Percentiles rank a stretch among this genome's conserved stretches.
Evolutionary conservation across 108 stramenopile species (phyloP).

Genomic region (Pelagomonas calceolata): DNA sequence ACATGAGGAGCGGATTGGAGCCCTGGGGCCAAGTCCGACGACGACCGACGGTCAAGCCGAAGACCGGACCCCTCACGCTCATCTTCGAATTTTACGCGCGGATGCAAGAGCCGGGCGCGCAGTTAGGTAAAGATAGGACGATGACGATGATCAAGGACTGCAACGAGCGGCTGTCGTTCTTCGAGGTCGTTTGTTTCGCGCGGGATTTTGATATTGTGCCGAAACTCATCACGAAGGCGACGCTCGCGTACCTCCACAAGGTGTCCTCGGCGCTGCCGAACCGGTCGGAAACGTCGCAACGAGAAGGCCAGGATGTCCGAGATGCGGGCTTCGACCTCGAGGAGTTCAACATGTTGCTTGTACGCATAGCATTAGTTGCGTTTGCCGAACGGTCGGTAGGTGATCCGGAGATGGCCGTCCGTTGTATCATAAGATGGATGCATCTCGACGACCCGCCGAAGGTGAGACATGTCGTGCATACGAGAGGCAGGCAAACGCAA

Average conservation of each 20-base stretch:
- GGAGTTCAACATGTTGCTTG: not conserved
- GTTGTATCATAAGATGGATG: not conserved
- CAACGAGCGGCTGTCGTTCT: not conserved
- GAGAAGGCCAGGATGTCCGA: not conserved
- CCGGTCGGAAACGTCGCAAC: too few relatives aligned
- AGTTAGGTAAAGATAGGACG: not conserved
- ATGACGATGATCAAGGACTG: not conserved
- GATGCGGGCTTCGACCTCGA: not conserved
- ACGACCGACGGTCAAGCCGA: not conserved
- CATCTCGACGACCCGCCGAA: not conserved
- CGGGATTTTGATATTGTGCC: not conserved
- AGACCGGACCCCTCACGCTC: not conserved
- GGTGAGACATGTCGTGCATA: not conserved
- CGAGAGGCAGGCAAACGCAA: constrained; percentile 4
- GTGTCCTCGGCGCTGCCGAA: too few relatives aligned
- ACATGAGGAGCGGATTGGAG: too few relatives aligned
- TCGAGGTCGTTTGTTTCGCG: not conserved
- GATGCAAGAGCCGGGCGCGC: constrained; percentile 1
- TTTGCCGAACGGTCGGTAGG: not conserved
- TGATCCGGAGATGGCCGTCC: not conserved
- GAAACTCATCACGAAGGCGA: not conserved
- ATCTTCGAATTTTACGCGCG: constrained; percentile 9
- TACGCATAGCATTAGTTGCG: not conserved
- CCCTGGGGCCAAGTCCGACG: too few relatives aligned
- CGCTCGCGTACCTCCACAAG: not conserved